These are phyloP conservation scores for Trichoderma lentiforme DNA, from an alignment of 2,329 filamentous ascomycete genomes.

Conservation along the genomic window DNA sequence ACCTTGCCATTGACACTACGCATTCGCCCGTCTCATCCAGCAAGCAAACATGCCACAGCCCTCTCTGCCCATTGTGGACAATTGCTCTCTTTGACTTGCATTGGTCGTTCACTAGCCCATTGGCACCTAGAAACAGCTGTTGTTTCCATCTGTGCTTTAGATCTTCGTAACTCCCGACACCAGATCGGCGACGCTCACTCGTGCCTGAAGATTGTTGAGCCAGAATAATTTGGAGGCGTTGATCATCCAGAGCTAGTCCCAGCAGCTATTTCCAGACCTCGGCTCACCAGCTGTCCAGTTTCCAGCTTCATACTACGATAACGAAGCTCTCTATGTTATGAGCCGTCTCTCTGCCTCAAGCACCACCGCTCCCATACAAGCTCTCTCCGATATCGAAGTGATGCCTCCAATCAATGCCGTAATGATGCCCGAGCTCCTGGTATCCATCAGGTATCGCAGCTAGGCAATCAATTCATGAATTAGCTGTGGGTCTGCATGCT, in stretches of 20 bases:
- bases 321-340: no score
- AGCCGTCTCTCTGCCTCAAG: not conserved
- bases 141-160: not conserved
- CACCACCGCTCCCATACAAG: not conserved
- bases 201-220: not conserved
- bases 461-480: not conserved
- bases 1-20: not conserved
- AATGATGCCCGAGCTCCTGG: not conserved
- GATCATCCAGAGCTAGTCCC: not conserved
- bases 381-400: not conserved
- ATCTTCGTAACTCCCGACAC: not conserved
- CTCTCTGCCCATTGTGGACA: not conserved
- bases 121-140: not conserved
- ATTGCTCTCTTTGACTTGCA: not conserved
- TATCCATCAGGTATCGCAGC: not conserved
- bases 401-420: not conserved
- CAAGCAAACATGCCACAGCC: not conserved
- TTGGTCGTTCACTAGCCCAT: not conserved
- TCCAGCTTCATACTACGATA: not conserved
- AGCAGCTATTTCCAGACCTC: not conserved
- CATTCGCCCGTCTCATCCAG: not conserved
- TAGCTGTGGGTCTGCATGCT: constrained; percentile 5
- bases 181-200: not conserved
- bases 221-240: not conserved
- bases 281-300: not conserved